These are phyloP conservation scores for Aureobasidium subglaciale DNA, from an alignment of 2,329 filamentous ascomycete species.

Conservation along the genomic window DNA sequence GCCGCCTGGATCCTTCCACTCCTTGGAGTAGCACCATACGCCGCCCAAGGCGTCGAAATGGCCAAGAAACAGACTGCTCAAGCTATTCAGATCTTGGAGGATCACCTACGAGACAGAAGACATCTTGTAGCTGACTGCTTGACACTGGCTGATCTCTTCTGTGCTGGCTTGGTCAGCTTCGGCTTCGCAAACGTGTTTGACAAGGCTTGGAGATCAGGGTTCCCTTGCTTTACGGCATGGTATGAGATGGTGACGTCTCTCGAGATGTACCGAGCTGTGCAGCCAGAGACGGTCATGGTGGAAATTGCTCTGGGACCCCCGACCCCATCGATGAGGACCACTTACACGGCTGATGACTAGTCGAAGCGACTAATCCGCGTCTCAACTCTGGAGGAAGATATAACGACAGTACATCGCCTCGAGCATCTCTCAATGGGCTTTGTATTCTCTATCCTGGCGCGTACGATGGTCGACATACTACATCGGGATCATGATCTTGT, in stretches of 20 bases:
- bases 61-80: slow-evolving; percentile 45
- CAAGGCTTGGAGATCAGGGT: slow-evolving; percentile 77
- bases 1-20: slow-evolving; percentile 30
- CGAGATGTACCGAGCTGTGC: neutral
- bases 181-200: slow-evolving; percentile 93
- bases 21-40: neutral
- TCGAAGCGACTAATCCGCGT: neutral
- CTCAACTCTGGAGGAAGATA: too few relatives aligned
- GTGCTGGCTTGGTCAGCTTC: slow-evolving; percentile 66
- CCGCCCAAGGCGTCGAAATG: slow-evolving; percentile 38
- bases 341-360: neutral
- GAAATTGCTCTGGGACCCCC: neutral
- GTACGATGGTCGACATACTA: too few relatives aligned
- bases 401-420: neutral
- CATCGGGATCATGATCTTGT: too few relatives aligned
- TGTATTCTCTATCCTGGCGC: too few relatives aligned
- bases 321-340: neutral
- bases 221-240: neutral
- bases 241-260: neutral
- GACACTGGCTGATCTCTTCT: slow-evolving; percentile 79
- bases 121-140: neutral
- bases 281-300: neutral
- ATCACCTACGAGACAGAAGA: slow-evolving; percentile 50
- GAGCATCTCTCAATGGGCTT: too few relatives aligned
- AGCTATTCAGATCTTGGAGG: slow-evolving; percentile 32